These are phyloP conservation scores for Aspergillus ustus DNA, from an alignment of 2,329 filamentous ascomycete genomes.

Conservation along the genomic window DNA sequence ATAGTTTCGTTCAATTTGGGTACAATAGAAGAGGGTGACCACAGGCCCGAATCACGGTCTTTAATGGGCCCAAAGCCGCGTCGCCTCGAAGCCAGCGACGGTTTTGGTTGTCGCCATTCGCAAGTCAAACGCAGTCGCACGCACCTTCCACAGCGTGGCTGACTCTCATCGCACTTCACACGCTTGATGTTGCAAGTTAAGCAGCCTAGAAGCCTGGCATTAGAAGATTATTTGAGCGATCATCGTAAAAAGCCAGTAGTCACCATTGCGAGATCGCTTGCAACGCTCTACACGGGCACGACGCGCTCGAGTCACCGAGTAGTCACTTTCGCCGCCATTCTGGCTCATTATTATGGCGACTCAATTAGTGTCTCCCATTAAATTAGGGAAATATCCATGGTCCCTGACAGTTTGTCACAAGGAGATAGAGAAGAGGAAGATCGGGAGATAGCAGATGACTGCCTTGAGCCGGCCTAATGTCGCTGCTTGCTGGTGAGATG, in stretches of 20 bases:
- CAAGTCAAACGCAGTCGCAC: constrained; percentile 12
- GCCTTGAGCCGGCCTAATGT: too few relatives aligned
- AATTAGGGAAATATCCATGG: background rate
- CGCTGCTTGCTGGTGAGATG: too few relatives aligned
- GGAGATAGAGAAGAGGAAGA: background rate
- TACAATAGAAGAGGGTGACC: constrained; percentile 12
- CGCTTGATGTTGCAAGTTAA: constrained; percentile 16
- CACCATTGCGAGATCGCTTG: constrained; percentile 18
- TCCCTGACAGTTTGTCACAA: background rate
- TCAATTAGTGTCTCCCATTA: background rate
- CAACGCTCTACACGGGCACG: constrained; percentile 15
- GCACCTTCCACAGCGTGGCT: constrained; percentile 14
- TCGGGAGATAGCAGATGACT: background rate
- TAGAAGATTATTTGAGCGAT: background rate
- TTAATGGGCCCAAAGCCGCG: constrained; percentile 20
- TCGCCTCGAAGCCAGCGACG: constrained; percentile 15
- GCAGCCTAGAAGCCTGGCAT: constrained; percentile 4
- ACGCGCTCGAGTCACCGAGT: background rate
- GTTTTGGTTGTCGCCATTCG: constrained; percentile 14
- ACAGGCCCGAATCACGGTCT: constrained; percentile 1
- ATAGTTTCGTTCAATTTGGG: background rate
- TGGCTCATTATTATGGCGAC: background rate
- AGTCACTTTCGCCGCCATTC: background rate
- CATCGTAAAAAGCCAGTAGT: background rate
- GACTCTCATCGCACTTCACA: constrained; percentile 20